Evolutionary conservation across 2,329 filamentous ascomycete genomes (phyloP), one percentile per base, ranked within the genome.

Genomic region (Diplodia sapinea): DNA sequence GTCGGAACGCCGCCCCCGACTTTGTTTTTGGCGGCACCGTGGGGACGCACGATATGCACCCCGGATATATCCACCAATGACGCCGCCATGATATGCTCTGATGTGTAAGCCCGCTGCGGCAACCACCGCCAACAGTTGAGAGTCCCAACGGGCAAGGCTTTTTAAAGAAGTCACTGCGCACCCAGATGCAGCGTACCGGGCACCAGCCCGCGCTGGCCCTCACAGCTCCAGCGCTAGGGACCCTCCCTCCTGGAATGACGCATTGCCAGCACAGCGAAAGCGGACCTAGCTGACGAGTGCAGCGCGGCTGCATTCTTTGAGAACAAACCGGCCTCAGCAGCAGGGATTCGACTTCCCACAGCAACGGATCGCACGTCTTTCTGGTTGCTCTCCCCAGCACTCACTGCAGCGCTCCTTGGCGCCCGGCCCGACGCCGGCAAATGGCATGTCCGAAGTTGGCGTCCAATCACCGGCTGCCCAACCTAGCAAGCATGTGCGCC

Each of bases 241-340:
- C 31, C 31, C 6, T 26, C 3, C 57, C 17, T 33, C 33, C 40
- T 33, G 43, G 59, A 36, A 15, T 26, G 31, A 38, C 47, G 59
- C 59, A 51, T 43, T 63, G 59, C 59, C 59, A 63, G 59, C 59
- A 26, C 59, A 63, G 43, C 59, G 50, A 12, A 38, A 31, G 47
- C 57, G 15, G 31, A 36, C 12, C 6, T 50, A 33, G 40, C 17
- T 50, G 36, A 26, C 26, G 26, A 26, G 26, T 13, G 17, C 57
- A 62, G 43, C 40, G 17, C 17, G 15, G 12, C 57, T 50, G 15
- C 40, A 33, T 3, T 29, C 29, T 4, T 33, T 15, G 36, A 31
- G 40, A 49, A 61, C 56, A 38, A 11, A 38, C 56, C 26, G 26
- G 26, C 26, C 20, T 12, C n/a, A 8, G 11, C 17, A n/a, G 52